Evolutionary conservation across 495 filamentous ascomycete genomes (phyloP).

Genomic region (Neurospora hispaniola): DNA sequence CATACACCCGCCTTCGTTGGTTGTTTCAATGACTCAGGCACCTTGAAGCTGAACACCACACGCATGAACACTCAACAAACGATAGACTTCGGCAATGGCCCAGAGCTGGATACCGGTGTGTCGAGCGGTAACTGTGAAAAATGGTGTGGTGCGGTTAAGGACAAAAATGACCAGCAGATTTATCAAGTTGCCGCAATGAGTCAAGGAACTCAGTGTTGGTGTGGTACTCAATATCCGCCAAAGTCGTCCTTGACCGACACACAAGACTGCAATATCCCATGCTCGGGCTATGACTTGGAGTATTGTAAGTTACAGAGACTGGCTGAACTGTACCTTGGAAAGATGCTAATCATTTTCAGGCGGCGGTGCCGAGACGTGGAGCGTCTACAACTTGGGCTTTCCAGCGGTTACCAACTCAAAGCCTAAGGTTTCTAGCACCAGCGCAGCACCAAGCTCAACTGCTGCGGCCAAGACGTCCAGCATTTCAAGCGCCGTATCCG

Average conservation of each 20-base stretch:
- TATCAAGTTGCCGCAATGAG: constrained; percentile 4
- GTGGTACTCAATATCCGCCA: constrained; percentile 49
- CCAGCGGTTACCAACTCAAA: constrained; percentile 15
- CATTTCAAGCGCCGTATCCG: constrained; percentile 1
- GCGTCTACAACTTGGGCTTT: constrained; percentile 42
- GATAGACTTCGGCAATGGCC: neutral
- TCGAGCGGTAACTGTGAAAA: constrained; percentile 1
- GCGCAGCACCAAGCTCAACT: neutral
- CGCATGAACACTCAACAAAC: constrained; percentile 5
- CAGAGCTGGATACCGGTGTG: neutral
- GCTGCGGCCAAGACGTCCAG: constrained; percentile 14
- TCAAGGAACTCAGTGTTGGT: constrained; percentile 41
- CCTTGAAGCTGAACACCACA: constrained; percentile 9
- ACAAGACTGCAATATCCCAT: constrained; percentile 42
- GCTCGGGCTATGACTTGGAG: constrained; percentile 41
- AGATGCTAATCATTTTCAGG: constrained; percentile 34
- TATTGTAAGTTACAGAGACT: constrained; percentile 43
- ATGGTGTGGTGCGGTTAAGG: too few relatives aligned
- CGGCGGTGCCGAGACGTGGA: constrained; percentile 36
- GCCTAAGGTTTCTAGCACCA: neutral
- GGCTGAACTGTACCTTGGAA: neutral
- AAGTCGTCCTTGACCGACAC: constrained; percentile 33
- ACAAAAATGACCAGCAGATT: too few relatives aligned
- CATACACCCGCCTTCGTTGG: constrained; percentile 12
- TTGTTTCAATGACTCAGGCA: constrained; percentile 22